These are phyloP conservation scores for Spathaspora arborariae DNA, from an alignment of 805 yeast species.

Conservation along the genomic window DNA sequence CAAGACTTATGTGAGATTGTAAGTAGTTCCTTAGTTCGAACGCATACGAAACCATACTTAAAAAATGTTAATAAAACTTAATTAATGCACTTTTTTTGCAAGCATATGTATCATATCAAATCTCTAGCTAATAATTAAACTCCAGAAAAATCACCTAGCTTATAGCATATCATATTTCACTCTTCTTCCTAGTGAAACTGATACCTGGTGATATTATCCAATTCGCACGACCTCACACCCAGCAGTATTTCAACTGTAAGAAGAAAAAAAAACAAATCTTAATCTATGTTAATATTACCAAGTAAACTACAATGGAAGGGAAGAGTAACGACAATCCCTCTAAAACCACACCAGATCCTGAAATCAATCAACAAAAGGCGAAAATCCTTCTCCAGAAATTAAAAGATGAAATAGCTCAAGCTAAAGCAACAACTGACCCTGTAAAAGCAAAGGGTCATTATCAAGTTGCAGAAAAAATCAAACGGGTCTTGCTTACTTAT, in stretches of 20 bases:
- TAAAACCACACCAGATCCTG: conserved; percentile 14
- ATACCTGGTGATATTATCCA: neutral
- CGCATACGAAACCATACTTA: too few species aligned
- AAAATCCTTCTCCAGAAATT: conserved; percentile 59
- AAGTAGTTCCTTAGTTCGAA: too few species aligned
- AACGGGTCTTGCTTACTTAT: conserved; percentile 54
- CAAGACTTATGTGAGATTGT: too few species aligned
- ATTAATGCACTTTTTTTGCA: too few species aligned
- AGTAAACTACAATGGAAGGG: neutral
- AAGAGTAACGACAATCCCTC: neutral
- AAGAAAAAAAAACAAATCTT: neutral
- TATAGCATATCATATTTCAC: too few species aligned
- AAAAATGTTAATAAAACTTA: too few species aligned
- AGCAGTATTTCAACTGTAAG: neutral
- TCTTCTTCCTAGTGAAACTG: too few species aligned
- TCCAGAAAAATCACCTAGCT: too few species aligned
- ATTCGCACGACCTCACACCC: neutral
- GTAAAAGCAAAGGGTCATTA: conserved; percentile 62
- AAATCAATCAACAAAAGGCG: conserved; percentile 45
- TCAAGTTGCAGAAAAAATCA: conserved; percentile 60
- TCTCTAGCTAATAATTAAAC: too few species aligned
- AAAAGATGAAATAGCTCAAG: conserved; percentile 55
- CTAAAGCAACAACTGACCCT: conserved; percentile 53
- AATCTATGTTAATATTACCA: neutral
- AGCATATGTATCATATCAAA: too few species aligned